These are phyloP conservation scores for Kwoniella botswanensis DNA, from an alignment of 768 basidiomycete genomes.

Conservation along the genomic window DNA sequence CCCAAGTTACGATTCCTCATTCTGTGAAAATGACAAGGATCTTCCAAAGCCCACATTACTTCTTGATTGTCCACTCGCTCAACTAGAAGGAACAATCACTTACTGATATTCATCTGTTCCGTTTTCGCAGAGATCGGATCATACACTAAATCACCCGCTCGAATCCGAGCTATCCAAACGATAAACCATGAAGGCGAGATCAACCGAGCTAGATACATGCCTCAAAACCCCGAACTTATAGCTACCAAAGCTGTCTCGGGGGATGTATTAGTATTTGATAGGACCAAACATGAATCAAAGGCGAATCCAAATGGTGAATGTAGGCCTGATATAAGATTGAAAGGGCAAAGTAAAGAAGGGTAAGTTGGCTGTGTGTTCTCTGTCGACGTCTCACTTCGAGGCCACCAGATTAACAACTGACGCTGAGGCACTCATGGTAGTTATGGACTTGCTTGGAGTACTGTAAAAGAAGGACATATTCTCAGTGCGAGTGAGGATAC, in stretches of 20 bases:
- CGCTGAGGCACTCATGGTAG: too few relatives aligned
- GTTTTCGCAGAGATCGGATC: conserved; percentile 78
- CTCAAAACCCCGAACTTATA: conserved; percentile 95
- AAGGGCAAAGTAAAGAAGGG: conserved; percentile 94
- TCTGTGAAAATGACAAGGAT: background rate
- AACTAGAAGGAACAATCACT: too few relatives aligned
- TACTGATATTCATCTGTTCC: too few relatives aligned
- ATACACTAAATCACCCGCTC: conserved; percentile 79
- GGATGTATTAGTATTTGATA: conserved; percentile 91
- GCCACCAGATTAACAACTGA: too few relatives aligned
- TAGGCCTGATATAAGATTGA: conserved; percentile 86
- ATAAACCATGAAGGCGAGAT: conserved; percentile 97
- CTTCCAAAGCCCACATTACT: too few relatives aligned
- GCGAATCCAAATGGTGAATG: conserved; percentile 82
- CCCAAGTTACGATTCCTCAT: too few relatives aligned
- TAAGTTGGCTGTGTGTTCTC: too few relatives aligned
- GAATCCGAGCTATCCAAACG: conserved; percentile 85
- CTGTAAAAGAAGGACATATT: conserved; percentile 77
- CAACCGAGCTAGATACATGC: conserved; percentile 98
- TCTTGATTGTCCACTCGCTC: too few relatives aligned
- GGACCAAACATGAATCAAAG: conserved; percentile 94
- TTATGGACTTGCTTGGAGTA: conserved; percentile 95
- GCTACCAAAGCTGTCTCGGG: conserved; percentile 92
- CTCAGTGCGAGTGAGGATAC: conserved; percentile 93
- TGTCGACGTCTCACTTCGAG: too few relatives aligned